Evolutionary conservation across 2,329 filamentous ascomycete genomes (phyloP).

Genomic region (Harringtonia lauricola): DNA sequence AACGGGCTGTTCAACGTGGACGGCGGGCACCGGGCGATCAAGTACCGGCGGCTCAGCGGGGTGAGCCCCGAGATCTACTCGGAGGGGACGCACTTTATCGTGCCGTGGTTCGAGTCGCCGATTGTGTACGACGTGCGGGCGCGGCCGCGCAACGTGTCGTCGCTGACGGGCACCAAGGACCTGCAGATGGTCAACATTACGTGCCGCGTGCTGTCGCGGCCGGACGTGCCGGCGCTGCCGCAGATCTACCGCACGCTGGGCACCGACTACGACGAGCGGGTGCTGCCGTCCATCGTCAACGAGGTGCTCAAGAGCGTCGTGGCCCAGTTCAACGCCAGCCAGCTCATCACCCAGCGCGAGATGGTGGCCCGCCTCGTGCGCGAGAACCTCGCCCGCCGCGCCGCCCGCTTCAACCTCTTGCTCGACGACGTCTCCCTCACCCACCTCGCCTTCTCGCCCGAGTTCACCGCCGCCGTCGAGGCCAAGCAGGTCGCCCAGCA

Average conservation of each 20-base stretch:
- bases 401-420: slow-evolving; percentile 93
- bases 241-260: slow-evolving; percentile 95
- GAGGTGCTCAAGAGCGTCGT: slow-evolving; percentile 98
- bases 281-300: slow-evolving; percentile 95
- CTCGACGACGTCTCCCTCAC: slow-evolving; percentile 96
- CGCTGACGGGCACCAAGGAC: slow-evolving; percentile 96
- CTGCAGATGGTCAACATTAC: slow-evolving; percentile 99
- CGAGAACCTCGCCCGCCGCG: slow-evolving; percentile 83
- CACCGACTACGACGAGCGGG: slow-evolving; percentile 91
- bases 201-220: slow-evolving; percentile 93
- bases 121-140: slow-evolving; percentile 97
- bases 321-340: slow-evolving; percentile 95
- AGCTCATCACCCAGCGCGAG: slow-evolving; percentile 98
- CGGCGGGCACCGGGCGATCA: slow-evolving; percentile 97
- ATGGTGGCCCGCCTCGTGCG: slow-evolving; percentile 85
- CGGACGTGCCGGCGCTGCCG: slow-evolving; percentile 76
- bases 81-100: slow-evolving; percentile 90
- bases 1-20: slow-evolving; percentile 74
- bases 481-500: slow-evolving; percentile 72
- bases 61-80: slow-evolving; percentile 92
- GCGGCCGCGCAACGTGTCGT: slow-evolving; percentile 92
- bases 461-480: slow-evolving; percentile 63
- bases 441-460: slow-evolving; percentile 61
- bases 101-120: slow-evolving; percentile 96
- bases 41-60: slow-evolving; percentile 86